Percentiles rank a stretch among this genome's conserved stretches.
phyloP scores from a whole-genome alignment of 2,329 filamentous ascomycete species.

The Chalara sp. region DNA sequence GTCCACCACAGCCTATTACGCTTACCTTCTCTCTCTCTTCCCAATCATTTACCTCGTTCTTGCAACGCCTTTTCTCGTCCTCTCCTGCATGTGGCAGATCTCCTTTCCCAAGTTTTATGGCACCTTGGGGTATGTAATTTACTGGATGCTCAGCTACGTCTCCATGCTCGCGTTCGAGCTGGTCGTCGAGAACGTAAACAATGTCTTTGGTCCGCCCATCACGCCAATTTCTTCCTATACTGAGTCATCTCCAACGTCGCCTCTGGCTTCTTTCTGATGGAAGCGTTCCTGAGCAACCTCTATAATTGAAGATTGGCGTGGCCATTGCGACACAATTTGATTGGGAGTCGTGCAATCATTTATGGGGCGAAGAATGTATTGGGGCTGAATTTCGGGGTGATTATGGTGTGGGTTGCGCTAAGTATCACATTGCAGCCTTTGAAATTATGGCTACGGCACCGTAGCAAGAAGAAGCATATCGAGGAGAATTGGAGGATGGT shows the following conservation, averaged over 20 bases:
- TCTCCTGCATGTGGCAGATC: conserved; percentile 14
- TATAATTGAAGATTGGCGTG: conserved; percentile 13
- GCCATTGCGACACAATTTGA: conserved; percentile 12
- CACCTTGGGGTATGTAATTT: conserved; percentile 11
- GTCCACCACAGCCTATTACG: conserved; percentile 6
- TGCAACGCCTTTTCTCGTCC: conserved; percentile 10
- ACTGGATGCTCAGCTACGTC: conserved; percentile 16
- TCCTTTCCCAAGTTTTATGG: conserved; percentile 11
- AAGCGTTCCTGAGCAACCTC: conserved; percentile 10
- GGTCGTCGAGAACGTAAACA: conserved; percentile 14
- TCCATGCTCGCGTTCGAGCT: conserved; percentile 16
- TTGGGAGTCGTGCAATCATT: conserved; percentile 11
- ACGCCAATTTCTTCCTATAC: conserved; percentile 16
- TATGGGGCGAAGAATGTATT: conserved; percentile 14
- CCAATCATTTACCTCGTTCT: conserved; percentile 12
- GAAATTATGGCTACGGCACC: conserved; percentile 14
- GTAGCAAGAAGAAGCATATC: conserved; percentile 2
- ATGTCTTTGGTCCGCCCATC: conserved; percentile 12
- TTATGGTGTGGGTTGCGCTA: conserved; percentile 10
- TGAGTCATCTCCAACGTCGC: conserved; percentile 16
- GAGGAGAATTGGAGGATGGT: conserved; percentile 9
- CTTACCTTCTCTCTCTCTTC: conserved; percentile 9
- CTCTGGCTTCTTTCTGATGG: conserved; percentile 13
- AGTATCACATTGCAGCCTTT: conserved; percentile 12
- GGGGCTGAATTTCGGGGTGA: conserved; percentile 11